Conservation (phyloP, 345 rosid genomes). For the Stellera chamaejasme region DNA sequence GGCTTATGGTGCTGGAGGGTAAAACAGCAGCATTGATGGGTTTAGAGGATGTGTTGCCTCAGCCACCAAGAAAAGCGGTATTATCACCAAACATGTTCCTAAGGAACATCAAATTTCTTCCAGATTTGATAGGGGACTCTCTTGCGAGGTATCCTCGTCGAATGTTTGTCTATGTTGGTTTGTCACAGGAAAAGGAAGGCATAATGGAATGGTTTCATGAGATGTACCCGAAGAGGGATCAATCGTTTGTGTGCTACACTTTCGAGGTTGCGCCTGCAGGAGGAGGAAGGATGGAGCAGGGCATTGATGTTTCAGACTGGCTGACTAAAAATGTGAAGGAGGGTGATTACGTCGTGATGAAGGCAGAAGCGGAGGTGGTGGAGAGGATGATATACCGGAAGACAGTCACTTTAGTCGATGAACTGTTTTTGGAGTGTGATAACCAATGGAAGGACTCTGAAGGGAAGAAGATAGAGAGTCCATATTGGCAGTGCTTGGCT, state of each 20-base stretch:
- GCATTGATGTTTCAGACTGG: constrained; percentile 23
- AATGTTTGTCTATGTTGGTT: constrained; percentile 22
- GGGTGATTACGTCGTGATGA: constrained; percentile 43
- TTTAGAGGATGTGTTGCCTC: constrained; percentile 29
- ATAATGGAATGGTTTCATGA: constrained; percentile 24
- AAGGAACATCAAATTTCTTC: constrained; percentile 26
- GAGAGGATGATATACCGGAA: constrained; percentile 25
- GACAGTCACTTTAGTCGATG: constrained; percentile 27
- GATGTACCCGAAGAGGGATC: constrained; percentile 27
- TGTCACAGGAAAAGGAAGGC: constrained; percentile 10
- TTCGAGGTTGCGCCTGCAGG: constrained; percentile 4
- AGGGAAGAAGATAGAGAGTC: constrained; percentile 20
- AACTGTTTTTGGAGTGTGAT: constrained; percentile 35
- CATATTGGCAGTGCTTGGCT: constrained; percentile 46
- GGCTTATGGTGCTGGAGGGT: constrained; percentile 23
- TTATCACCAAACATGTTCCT: constrained; percentile 11
- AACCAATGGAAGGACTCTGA: constrained; percentile 20
- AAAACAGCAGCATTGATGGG: constrained; percentile 26
- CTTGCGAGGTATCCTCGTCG: constrained; percentile 24
- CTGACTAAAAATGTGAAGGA: constrained; percentile 21
- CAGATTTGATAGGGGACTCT: constrained; percentile 29
- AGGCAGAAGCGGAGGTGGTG: constrained; percentile 34
- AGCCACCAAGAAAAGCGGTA: constrained; percentile 27
- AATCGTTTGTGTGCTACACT: constrained; percentile 22
- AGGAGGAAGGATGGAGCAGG: neutral